Percentiles rank a stretch among this genome's conserved stretches.
These are phyloP conservation scores for Chimonanthus praecox DNA, from an alignment of 164 flowering plant species.

Conservation along the genomic window DNA sequence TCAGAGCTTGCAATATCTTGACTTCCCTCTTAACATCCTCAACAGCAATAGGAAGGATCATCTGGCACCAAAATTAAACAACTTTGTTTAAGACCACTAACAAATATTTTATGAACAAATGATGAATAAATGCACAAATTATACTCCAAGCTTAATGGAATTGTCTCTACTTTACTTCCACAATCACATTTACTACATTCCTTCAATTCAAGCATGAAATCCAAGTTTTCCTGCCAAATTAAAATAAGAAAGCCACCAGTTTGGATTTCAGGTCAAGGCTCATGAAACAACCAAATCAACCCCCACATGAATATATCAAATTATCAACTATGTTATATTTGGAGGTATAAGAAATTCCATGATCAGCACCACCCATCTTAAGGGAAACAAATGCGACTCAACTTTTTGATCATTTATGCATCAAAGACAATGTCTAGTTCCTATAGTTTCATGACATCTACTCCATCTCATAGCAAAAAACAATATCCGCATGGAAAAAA, in stretches of 20 bases:
- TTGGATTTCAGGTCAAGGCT: neutral
- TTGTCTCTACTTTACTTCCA: neutral
- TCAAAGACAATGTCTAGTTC: neutral
- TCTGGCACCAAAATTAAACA: slow-evolving; percentile 47
- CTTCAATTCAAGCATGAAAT: neutral
- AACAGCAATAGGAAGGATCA: slow-evolving; percentile 95
- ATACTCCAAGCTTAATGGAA: neutral
- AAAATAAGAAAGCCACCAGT: neutral
- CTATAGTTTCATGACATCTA: neutral
- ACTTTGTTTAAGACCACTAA: neutral
- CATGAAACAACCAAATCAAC: too few species aligned
- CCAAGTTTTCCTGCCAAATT: too few species aligned
- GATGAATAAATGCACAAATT: neutral
- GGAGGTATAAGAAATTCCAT: too few species aligned
- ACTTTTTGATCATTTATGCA: neutral
- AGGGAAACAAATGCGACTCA: neutral
- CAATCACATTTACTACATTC: neutral
- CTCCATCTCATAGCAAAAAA: neutral
- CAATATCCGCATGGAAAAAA: too few species aligned
- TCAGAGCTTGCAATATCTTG: slow-evolving; percentile 73
- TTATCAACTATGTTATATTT: too few species aligned
- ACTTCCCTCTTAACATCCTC: slow-evolving; percentile 99
- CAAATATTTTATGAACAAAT: neutral
- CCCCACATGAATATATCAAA: too few species aligned
- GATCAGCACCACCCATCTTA: too few species aligned